Evolutionary conservation across 257 asterid genomes (phyloP), one percentile per base, ranked within the genome.

Genomic region (Przewalskia tangutica): DNA sequence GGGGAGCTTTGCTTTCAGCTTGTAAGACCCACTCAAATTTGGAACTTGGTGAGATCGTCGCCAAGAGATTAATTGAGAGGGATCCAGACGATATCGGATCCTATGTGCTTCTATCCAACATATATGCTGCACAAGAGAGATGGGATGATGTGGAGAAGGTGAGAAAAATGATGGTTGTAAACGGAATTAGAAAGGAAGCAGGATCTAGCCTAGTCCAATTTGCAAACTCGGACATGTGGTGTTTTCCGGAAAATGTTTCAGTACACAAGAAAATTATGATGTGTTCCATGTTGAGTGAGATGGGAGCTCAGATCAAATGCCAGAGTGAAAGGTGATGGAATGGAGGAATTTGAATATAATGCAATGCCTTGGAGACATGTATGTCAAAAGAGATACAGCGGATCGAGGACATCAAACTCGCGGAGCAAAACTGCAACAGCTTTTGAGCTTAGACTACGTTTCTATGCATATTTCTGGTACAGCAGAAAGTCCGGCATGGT

Each of bases 81-180:
- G 84, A 84, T 81, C 89, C 87, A 32, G 82, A 48, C 42, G 87
- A 88, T 81, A 62, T 84, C 8, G 89, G 89, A 67, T 82, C 88
- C 11, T 86, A 88, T 83, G 82, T 84, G 55, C 71, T 88, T 77
- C 53, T 88, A 55, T 81, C 88, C 9, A 56, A 86, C 84, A 86
- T 86, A 83, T 88, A 88, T 77, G 85, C 89, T 51, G 66, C 84
- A 48, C 84, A 82, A 50, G 84, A 83, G 75, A 85, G 84, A 60
- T 88, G 88, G 89, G 84, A 70, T 27, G 86, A 83, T 42, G 84
- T 84, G 58, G 87, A 84, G 84, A 68, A 81, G 70, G 85, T 88
- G 27, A 83, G 91, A 50, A 71, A 76, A 77, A 58, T 85, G 83
- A 86, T 86, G 84, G 59, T 56, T 56, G 85, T 66, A 44, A 86